Evolutionary conservation across 768 basidiomycete genomes (phyloP), one percentile per base, ranked within the genome.

Genomic region (Tylopilus felleus): DNA sequence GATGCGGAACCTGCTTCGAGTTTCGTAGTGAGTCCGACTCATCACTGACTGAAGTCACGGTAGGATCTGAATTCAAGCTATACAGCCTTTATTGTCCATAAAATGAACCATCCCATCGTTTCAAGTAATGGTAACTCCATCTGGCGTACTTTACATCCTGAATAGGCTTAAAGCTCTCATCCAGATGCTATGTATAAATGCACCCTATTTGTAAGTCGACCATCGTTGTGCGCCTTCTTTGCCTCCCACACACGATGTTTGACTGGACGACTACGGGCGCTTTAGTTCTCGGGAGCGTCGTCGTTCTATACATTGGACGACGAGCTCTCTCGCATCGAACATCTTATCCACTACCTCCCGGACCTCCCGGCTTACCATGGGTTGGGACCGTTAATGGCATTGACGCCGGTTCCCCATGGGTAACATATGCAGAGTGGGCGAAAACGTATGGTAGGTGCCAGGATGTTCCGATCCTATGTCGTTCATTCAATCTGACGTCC

Each of bases 401-500:
- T 4, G 3, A 59, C 8, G 0, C 48, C 8, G 4, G 16, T 33
- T 10, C 51, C 1, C 58, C 58, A 28, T 59, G 58, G 58, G 8
- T 23, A 21, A 59, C 57, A 5, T 59, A 59, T 21, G 10, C 48
- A 1, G 40, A 50, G 5, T 59, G 57, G 58, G 57, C 51, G 10
- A 49, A 5, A n/a, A 59, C 17, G 6, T 59, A 59, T 2, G 57
- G 51, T 58, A 13, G 2, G 47, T 25, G 10, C 2, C 19, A 39
- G 17, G 9, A 21, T 39, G 9, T 21, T 21, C 19, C n/a, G n/a
- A n/a, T n/a, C n/a, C n/a, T n/a, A n/a, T n/a, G 25, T 27, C 7
- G 4, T 21, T 10, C 4, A 4, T 12, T 73, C 2, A 60, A 73
- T n/a, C 4, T 60, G 21, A 53, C 10, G 4, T 14, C 14, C 33